These are phyloP conservation scores for Diplodia mutila DNA, from an alignment of 2,329 filamentous ascomycete genomes.

Conservation along the genomic window DNA sequence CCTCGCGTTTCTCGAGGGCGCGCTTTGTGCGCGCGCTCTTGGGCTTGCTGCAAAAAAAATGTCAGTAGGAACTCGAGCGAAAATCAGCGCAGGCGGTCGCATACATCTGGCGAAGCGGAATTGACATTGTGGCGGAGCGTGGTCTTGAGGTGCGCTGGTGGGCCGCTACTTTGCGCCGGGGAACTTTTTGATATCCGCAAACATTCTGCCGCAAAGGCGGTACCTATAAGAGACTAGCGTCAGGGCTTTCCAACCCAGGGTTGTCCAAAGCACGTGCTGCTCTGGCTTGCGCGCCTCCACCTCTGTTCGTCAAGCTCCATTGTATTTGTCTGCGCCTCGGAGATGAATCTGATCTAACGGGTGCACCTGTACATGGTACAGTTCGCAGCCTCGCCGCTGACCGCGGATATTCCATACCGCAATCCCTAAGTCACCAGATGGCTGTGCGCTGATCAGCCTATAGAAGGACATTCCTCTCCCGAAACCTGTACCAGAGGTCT, in stretches of 20 bases:
- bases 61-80: not conserved
- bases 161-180: conserved; percentile 9
- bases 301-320: not conserved
- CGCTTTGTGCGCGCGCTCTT: conserved; percentile 90
- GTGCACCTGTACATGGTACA: no score
- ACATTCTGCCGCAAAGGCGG: conserved; percentile 16
- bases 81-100: not conserved
- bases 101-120: conserved; percentile 25
- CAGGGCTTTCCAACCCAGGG: not conserved
- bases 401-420: no score
- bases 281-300: not conserved
- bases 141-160: conserved; percentile 13
- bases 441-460: no score
- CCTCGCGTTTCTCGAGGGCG: conserved; percentile 88
- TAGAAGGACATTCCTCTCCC: not conserved
- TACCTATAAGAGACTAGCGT: not conserved
- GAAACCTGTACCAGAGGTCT: not conserved
- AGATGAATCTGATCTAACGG: no score
- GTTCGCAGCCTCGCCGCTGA: no score
- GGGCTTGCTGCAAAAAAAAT: conserved; percentile 57
- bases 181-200: conserved; percentile 25
- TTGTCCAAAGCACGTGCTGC: not conserved
- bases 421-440: no score
- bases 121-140: conserved; percentile 15
- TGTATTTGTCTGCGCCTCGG: no score